Evolutionary conservation across 2,329 filamentous ascomycete genomes (phyloP), one percentile per base, ranked within the genome.

Genomic region (Fusarium pseudoanthophilum): DNA sequence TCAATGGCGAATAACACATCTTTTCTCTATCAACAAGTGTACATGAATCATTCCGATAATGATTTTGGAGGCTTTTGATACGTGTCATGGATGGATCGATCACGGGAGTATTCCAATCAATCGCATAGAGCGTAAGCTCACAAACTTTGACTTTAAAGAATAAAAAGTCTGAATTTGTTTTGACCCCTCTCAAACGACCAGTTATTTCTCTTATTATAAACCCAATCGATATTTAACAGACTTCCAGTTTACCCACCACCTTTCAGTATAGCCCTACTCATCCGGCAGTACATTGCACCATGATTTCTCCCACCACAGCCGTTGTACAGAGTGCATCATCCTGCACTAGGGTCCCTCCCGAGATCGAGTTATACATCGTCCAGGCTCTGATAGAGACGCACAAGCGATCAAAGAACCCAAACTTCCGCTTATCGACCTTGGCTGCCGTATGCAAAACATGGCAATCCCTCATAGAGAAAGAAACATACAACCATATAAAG

Each of bases 381-480:
- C 5, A 28, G 11, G 20, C 24, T n/a, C 14, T 53, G 0, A 53
- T 53, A 53, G 20, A 39, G 20, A 18, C 4, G 7, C 7, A n/a
- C 10, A 39, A n/a, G 14, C 2, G 15, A 37, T 26, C 18, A 4
- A 9, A 5, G 4, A 28, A 13, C 0, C 49, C 32, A 13, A 0
- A 0, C 0, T 53, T 20, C 11, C 48, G 48, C 14, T 52, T 52
- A 37, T 67, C 66, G 0, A 32, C 28, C 11, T 58, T 28, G 24
- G 66, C 65, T 21, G 21, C 24, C 37, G 69, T 72, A 24, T 73
- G 59, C 59, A 70, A 48, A 57, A 2, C 15, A 7, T 70, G 58
- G 66, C 71, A 67, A 59, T 3, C 3, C 15, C 32, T 60, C 11
- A 36, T 72, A 8, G 69, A 72, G 32, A 21, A n/a, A 21, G 48